phyloP scores from a whole-genome alignment of 345 rosid genomes.

The Brassica carinata region DNA sequence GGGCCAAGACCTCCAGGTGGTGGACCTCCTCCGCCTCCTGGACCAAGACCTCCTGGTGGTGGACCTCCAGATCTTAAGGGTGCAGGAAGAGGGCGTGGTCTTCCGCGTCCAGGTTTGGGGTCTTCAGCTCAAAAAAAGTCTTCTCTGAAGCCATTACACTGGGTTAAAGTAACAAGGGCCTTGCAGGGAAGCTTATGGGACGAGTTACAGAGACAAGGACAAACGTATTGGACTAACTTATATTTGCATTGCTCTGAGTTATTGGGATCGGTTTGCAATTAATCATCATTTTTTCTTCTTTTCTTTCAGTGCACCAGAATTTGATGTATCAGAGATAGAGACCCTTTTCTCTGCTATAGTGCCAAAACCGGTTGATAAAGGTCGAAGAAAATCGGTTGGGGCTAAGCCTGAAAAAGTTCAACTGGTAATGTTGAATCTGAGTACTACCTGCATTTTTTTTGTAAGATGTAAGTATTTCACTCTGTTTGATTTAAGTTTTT shows the following conservation, averaged over 20 bases:
- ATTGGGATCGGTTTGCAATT: constrained; percentile 3
- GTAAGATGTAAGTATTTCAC: constrained; percentile 9
- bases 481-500: constrained; percentile 1
- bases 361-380: constrained; percentile 70
- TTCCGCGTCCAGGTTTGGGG: constrained; percentile 50
- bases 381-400: constrained; percentile 71
- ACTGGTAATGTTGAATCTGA: constrained; percentile 57
- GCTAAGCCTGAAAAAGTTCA: constrained; percentile 82
- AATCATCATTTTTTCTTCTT: constrained; percentile 15
- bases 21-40: constrained; percentile 83
- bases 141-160: constrained; percentile 91
- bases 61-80: constrained; percentile 60
- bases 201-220: constrained; percentile 89
- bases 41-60: constrained; percentile 67
- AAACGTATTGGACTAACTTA: constrained; percentile 55
- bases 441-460: neutral
- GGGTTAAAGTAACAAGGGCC: constrained; percentile 98
- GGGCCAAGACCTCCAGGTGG: constrained; percentile 73
- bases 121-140: constrained; percentile 65
- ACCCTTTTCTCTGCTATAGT: constrained; percentile 85
- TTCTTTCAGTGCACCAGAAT: constrained; percentile 69
- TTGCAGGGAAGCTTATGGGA: constrained; percentile 99
- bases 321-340: constrained; percentile 95
- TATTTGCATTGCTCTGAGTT: constrained; percentile 20
- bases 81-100: constrained; percentile 79